Conservation (phyloP, 495 filamentous ascomycete species). For the Viridothelium virens region DNA sequence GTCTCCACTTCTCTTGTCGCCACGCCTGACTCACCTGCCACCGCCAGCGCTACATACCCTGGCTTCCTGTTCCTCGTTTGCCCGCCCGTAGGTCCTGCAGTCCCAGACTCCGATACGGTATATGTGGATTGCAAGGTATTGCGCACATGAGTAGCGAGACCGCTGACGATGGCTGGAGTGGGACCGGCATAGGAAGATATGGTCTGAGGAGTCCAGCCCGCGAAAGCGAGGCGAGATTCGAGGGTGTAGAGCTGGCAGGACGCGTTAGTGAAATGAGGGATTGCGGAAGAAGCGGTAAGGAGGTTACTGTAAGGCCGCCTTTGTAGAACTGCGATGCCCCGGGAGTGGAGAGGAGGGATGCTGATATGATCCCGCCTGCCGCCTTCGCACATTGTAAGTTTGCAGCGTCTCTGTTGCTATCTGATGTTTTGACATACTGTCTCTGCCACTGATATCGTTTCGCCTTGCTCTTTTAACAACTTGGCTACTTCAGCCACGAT, state of each 20-base stretch:
- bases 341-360: constrained; percentile 46
- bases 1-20: constrained; percentile 48
- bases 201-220: constrained; percentile 51
- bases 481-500: constrained; percentile 45
- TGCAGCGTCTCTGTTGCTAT: neutral
- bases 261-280: neutral
- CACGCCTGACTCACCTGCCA: constrained; percentile 42
- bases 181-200: constrained; percentile 48
- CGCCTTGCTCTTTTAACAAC: constrained; percentile 45
- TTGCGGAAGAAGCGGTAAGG: neutral
- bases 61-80: constrained; percentile 49
- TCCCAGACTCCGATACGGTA: constrained; percentile 52
- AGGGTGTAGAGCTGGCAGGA: constrained; percentile 49
- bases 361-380: constrained; percentile 54
- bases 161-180: constrained; percentile 48
- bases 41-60: constrained; percentile 55
- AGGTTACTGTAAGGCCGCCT: constrained; percentile 49
- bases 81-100: constrained; percentile 54
- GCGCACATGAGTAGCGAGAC: constrained; percentile 49
- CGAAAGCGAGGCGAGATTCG: constrained; percentile 50
- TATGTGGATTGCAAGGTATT: constrained; percentile 47
- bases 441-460: constrained; percentile 53
- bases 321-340: constrained; percentile 51
- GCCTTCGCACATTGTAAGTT: constrained; percentile 37
- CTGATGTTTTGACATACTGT: constrained; percentile 33